Evolutionary conservation across 108 stramenopile genomes (phyloP), one percentile per base, ranked within the genome.

Genomic region (Fragilariopsis cylindrus): DNA sequence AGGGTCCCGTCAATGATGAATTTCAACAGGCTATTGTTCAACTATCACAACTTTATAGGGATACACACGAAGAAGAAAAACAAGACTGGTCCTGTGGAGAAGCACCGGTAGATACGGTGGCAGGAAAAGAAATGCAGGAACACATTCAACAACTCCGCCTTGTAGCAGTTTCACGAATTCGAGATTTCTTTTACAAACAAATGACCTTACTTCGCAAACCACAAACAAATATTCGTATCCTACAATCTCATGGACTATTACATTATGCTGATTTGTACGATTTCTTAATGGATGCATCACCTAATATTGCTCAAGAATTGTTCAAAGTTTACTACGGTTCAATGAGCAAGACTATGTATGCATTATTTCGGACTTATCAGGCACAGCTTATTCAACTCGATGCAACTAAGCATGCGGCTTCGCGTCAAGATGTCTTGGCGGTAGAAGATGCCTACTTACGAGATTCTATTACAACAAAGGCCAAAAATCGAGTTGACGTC

Each of bases 161-260:
- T 57, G 75, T 94, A 57, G 98, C 99, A 15, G 95, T 97, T 41
- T 73, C 74, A 18, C 88, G 95, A 11, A 86, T 89, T 19, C 84
- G 97, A 15, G 90, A 96, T 13, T 98, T 96, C 76, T 97, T 99
- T 60, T 49, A 75, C 54, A 73, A 89, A 63, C 85, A 88, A 68
- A 91, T 97, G 70, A 74, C 78, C 39, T 70, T 89, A 48, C 73
- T 96, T 57, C 70, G 90, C 48, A 77, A 84, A 65, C 91, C 92
- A 0, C 91, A 97, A 77, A 98, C 98, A 12, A 98, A 99, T 77
- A 89, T 99, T 69, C 92, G 97, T 42, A 98, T 98, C 82, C 87
- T 99, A 58, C 99, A 99, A 77, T 89, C 93, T 43, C 89, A 96
- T 75, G 88, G 88, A 15, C 83, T 99, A 62, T 82, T 99, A 49